Evolutionary conservation across 2,329 filamentous ascomycete genomes (phyloP), one percentile per base, ranked within the genome.

Genomic region (Pezicula carpinea): DNA sequence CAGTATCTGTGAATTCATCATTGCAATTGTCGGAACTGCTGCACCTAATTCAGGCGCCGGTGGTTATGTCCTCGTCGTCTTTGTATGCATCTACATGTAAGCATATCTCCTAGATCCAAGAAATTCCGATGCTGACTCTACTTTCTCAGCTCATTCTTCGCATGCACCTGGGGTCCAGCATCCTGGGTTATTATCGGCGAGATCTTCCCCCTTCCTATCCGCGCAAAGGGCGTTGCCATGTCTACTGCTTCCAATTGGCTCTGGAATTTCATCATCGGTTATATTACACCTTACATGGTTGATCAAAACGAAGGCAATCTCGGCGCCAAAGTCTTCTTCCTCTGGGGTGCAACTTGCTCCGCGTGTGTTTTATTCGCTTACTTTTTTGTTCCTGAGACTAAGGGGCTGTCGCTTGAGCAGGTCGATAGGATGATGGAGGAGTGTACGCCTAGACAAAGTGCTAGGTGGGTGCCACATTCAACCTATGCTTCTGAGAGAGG

Each of bases 81-180:
- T 33, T 15, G 31, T 33, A 26, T 19, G 41, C 34, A 74, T 76
- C 58, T 65, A 85, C 31, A 83, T 83, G 65, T 26, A 26, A 26
- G 23, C 23, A 6, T 10, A 26, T 10, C 77, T 78, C 32, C 73
- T n/a, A n/a, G n/a, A n/a, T 78, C 59, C 36, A 43, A 15, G 67
- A 69, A 64, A 67, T 75, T 47, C 54, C 70, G 2, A 82, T 80
- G 32, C 73, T 79, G 59, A 75, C 76, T 58, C 80, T 84, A 44
- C 83, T 83, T 95, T 73, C 92, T 89, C 77, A 89, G 95, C 76
- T 89, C 88, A 77, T 91, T 85, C 76, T 95, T 95, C 66, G 89
- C 89, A 51, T 82, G 78, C 51, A 95, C 88, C 56, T 95, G 88
- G 89, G 89, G 89, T 40, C 87, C 87, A 7, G 85, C 74, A 43